Base-by-base conservation (phyloP, 208 protist genomes). In the Crithidia brevicula region DNA sequence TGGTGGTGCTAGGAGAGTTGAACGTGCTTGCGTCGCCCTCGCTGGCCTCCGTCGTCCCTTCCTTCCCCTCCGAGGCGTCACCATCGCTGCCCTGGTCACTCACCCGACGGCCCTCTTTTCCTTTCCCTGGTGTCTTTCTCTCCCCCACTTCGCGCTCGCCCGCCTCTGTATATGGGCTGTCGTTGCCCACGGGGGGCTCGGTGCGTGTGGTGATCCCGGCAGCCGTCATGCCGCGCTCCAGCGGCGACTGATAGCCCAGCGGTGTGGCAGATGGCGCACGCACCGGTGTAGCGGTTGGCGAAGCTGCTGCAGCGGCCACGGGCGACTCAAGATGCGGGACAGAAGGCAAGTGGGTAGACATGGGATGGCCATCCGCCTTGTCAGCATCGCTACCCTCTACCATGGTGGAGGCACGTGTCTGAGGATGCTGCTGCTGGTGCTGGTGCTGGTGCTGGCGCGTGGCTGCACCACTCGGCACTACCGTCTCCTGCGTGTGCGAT, bases 151-250 rank as follows among this genome's bases (percentile, higher is more conserved):
- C 42, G 11, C 23, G 25, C n/a, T 27, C 40, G 16, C 43, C 3
- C 4, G 3, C 42, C n/a, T n/a, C n/a, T n/a, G n/a, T n/a, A n/a
- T n/a, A n/a, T 10, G 45, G 58, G n/a, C 58, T 66, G 20, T 27
- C 2, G 28, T 18, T 66, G 40, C 23, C 1, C 15, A 60, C 50
- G 5, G 43, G 60, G 3, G 31, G 46, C 23, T 66, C 60, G 33
- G 33, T 34, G 46, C 60, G 60, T 10, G 27, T 46, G 31, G 46
- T 53, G 25, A 66, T 43, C 25, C 46, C 60, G 11, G 40, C 46
- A 16, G 40, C 59, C 15, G 59, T 74, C 23, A 54, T 36, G 30
- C 40, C 57, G n/a, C 67, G 50, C 42, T 74, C 40, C 7, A 74
- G 50, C 36, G 67, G 67, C 8, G 59, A 60, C 31, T 31, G 30